phyloP scores from a whole-genome alignment of 345 rosid genomes.

The Carallia brachiata region DNA sequence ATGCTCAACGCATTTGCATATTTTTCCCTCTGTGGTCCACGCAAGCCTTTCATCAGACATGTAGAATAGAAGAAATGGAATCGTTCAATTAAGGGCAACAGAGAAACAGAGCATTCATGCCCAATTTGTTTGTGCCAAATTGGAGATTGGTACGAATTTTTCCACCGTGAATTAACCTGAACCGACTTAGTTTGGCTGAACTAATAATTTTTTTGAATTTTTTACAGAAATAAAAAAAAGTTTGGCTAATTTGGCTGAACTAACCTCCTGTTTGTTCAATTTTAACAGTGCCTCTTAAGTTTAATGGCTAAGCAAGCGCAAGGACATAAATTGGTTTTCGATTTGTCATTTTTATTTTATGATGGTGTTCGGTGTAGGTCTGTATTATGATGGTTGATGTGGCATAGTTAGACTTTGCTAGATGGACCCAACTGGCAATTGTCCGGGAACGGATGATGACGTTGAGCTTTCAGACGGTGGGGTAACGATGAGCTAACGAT shows the following conservation, averaged over 20 bases:
- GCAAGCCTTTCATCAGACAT: constrained; percentile 25
- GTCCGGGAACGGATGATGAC: neutral
- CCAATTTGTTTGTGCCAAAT: too few relatives aligned
- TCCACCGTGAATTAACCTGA: too few relatives aligned
- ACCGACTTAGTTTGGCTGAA: too few relatives aligned
- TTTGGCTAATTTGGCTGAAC: neutral
- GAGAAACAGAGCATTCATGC: neutral
- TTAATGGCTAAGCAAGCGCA: neutral
- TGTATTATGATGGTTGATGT: neutral
- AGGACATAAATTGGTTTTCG: neutral
- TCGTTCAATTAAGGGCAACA: constrained; percentile 6
- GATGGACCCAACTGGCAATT: constrained; percentile 5
- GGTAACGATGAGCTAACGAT: too few relatives aligned
- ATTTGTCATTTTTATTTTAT: too few relatives aligned
- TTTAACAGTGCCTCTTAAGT: neutral
- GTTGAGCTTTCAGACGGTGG: too few relatives aligned
- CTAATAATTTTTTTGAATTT: too few relatives aligned
- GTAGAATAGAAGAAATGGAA: constrained; percentile 2
- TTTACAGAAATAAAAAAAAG: neutral
- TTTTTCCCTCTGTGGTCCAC: constrained; percentile 10
- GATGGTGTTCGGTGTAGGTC: constrained; percentile 22
- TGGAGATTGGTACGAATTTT: neutral
- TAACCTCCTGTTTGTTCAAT: neutral
- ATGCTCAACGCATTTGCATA: too few relatives aligned
- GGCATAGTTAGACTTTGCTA: neutral